Evolutionary conservation across 2,329 filamentous ascomycete genomes (phyloP), one percentile per base, ranked within the genome.

Genomic region (Microdochium bolleyi): DNA sequence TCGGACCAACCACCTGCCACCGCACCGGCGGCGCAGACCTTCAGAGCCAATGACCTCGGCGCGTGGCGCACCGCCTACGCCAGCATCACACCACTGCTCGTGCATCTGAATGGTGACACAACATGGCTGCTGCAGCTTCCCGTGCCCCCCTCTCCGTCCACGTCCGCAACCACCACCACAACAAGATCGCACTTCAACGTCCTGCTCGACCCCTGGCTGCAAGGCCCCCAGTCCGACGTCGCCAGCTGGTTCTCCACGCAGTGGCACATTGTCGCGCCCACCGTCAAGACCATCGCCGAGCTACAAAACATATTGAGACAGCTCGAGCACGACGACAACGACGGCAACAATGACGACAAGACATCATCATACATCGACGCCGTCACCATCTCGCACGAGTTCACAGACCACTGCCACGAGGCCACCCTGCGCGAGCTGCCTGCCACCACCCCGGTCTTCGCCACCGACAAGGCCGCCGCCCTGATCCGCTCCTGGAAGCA

Each of bases 81-180:
- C 48, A 27, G 10, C 49, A 14, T 11, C 48, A 51, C 55, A 13
- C 68, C 72, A 14, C 55, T 86, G 41, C 73, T 88, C 9, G 78
- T 80, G 51, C 83, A 87, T 64, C 72, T 87, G 30, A 87, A 86
- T 64, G 83, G 78, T 58, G 83, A 87, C 67, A 85, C 82, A 3
- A 81, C 78, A 22, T 87, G 84, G 83, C 71, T 87, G 2, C 68
- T 87, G n/a, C 82, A 84, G 55, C 70, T 87, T 9, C 82, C 83
- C 1, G 75, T 77, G 48, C 82, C 80, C 4, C 60, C 67, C 0
- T 65, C 67, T 27, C 27, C 24, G 3, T 27, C 24, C n/a, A 49
- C 7, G 13, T 9, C 24, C 21, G 27, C 24, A 27, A 25, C 24
- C 13, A 27, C 13, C 48, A 30, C n/a, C 25, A n/a, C 67, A n/a